Conservation (phyloP, 2,329 filamentous ascomycete species). For the Cryphonectria japonica region DNA sequence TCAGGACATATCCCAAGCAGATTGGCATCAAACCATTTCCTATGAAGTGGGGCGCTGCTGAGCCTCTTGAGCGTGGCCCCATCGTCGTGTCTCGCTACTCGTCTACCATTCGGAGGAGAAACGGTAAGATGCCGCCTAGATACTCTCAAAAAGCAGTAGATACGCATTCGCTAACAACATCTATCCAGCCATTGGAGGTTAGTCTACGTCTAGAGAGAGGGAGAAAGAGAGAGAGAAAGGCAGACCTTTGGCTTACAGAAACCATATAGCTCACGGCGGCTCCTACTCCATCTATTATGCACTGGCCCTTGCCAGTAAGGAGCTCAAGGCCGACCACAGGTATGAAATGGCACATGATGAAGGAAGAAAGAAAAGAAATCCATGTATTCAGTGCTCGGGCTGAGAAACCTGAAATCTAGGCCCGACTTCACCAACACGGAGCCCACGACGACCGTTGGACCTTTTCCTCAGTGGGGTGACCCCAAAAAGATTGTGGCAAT, state of each 20-base stretch:
- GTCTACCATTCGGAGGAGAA: conserved; percentile 77
- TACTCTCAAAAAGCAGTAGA: not conserved
- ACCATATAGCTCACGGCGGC: conserved; percentile 61
- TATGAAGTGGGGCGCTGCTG: conserved; percentile 83
- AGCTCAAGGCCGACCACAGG: conserved; percentile 81
- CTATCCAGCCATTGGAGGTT: conserved; percentile 60
- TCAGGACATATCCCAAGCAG: conserved; percentile 84
- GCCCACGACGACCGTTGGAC: conserved; percentile 86
- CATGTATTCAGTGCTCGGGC: not conserved
- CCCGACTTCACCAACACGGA: conserved; percentile 77
- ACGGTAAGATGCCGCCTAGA: conserved; percentile 60
- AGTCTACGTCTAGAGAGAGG: conserved; percentile 33
- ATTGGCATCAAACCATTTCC: conserved; percentile 90
- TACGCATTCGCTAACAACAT: conserved; percentile 17
- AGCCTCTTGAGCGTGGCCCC: conserved; percentile 77
- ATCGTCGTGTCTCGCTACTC: conserved; percentile 81
- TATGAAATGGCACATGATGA: conserved; percentile 35
- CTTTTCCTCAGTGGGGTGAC: conserved; percentile 87
- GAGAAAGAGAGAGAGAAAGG: not conserved
- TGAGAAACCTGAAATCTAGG: conserved; percentile 31
- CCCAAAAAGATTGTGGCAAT: conserved; percentile 95
- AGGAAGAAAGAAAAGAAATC: too few species aligned
- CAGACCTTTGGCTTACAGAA: conserved; percentile 12
- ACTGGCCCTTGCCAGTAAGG: conserved; percentile 86
- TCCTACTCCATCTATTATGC: conserved; percentile 97